Percentiles rank a stretch among this genome's conserved stretches.
Evolutionary conservation across 768 basidiomycete species (phyloP).

Genomic region (Russula brevipes): DNA sequence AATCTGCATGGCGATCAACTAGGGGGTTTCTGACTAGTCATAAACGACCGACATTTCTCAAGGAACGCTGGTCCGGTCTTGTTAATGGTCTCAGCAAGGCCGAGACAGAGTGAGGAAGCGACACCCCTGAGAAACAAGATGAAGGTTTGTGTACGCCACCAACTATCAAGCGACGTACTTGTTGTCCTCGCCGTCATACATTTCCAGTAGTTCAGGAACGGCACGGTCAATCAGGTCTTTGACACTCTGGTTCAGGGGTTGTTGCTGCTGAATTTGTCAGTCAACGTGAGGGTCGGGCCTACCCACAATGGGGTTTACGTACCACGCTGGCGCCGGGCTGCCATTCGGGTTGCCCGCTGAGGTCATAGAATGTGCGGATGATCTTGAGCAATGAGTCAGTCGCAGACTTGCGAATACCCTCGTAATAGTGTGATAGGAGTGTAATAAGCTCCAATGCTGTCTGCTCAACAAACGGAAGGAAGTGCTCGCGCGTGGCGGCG

Average conservation of each 20-base stretch:
- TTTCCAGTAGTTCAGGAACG: constrained; percentile 70
- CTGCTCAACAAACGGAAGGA: constrained; percentile 87
- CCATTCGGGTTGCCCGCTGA: constrained; percentile 82
- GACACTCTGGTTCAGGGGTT: constrained; percentile 60
- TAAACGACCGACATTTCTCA: constrained; percentile 54
- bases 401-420: constrained; percentile 93
- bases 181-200: constrained; percentile 94
- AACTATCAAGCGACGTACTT: constrained; percentile 58
- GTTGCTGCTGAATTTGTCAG: not conserved
- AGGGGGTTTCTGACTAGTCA: constrained; percentile 4
- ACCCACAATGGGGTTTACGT: constrained; percentile 30
- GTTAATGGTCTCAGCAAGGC: constrained; percentile 87
- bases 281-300: not conserved
- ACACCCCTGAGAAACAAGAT: constrained; percentile 55
- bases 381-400: constrained; percentile 84
- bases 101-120: constrained; percentile 80
- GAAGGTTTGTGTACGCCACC: constrained; percentile 1
- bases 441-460: constrained; percentile 72
- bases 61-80: constrained; percentile 86
- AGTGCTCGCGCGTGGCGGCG: constrained; percentile 69
- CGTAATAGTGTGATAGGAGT: constrained; percentile 88
- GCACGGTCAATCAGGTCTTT: constrained; percentile 74
- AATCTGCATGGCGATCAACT: constrained; percentile 39
- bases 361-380: constrained; percentile 85
- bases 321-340: constrained; percentile 63